Evolutionary conservation across 768 basidiomycete genomes (phyloP), one percentile per base, ranked within the genome.

Genomic region (Mycena venus): DNA sequence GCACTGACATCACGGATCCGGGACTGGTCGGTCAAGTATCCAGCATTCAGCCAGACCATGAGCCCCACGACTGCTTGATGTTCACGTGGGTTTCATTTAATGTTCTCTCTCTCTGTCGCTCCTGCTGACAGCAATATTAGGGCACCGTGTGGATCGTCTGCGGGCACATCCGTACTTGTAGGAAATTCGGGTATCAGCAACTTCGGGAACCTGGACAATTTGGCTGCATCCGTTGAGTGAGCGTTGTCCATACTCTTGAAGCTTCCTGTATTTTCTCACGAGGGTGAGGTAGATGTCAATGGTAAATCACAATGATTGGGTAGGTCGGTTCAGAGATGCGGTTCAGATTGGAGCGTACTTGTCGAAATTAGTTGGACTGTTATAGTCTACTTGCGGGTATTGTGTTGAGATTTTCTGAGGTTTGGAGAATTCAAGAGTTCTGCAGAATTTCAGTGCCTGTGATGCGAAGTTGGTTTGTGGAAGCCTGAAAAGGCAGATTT

Each of bases 231-330:
- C 32, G 65, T 67, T 56, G 32, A 67, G 65, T 67, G 65, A 55
- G 65, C 17, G 25, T 67, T 67, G n/a, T 40, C 53, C 65, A 67
- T 67, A 55, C 64, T 66, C 65, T 55, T 53, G 65, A 56, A 36
- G 53, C 65, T 67, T 53, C 27, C 25, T 67, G 53, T 40, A 56
- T 56, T 67, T 67, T 55, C 65, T 67, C 51, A 67, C 31, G 53
- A 67, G 63, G n/a, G 49, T 67, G 65, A 67, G 31, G 53, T 67
- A 67, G 65, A 67, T 67, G 65, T 34, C 65, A 67, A 67, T 67
- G 65, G 65, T 67, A 53, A 67, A 67, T 67, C 65, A 67, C 36
- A 34, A 67, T 67, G 65, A 67, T 42, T 53, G 53, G 53, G 56
- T 67, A 38, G 53, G 51, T 67, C 65, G 12, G 32, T 67, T 67